These are phyloP conservation scores for Moesziomyces globuligerus DNA, from an alignment of 1,284 basidiomycete genomes.

Conservation along the genomic window DNA sequence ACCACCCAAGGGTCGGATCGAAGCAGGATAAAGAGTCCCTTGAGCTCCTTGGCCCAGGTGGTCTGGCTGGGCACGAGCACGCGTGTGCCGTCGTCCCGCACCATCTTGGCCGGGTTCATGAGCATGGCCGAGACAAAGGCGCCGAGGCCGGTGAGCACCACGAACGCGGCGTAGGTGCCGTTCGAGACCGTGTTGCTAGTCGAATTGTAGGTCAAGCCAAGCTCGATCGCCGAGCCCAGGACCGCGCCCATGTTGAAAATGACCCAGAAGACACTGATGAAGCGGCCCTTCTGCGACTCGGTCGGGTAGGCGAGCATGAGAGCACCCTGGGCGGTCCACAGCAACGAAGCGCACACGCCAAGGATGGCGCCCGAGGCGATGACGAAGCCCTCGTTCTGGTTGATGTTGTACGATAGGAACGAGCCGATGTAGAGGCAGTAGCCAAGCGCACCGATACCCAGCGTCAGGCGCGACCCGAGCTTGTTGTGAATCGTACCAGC, in stretches of 20 bases:
- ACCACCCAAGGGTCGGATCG: conserved; percentile 55
- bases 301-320: conserved; percentile 84
- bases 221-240: conserved; percentile 75
- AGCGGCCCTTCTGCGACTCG: conserved; percentile 75
- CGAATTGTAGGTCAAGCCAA: conserved; percentile 66
- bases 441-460: conserved; percentile 75
- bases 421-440: conserved; percentile 76
- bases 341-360: conserved; percentile 81
- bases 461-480: conserved; percentile 77
- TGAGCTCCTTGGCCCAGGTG: conserved; percentile 51
- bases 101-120: conserved; percentile 49
- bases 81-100: conserved; percentile 51
- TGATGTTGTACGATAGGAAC: conserved; percentile 71
- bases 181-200: conserved; percentile 45
- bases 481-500: conserved; percentile 76
- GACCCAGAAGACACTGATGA: conserved; percentile 78
- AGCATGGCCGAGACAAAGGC: conserved; percentile 38
- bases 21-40: conserved; percentile 49
- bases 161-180: conserved; percentile 53
- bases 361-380: conserved; percentile 82
- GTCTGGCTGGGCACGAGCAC: conserved; percentile 52
- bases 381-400: conserved; percentile 67
- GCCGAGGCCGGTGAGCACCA: conserved; percentile 54
- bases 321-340: conserved; percentile 76
- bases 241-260: conserved; percentile 76